Percentiles rank a stretch among this genome's conserved stretches.
These are phyloP conservation scores for Zygotorulaspora florentina DNA, from an alignment of 805 yeast species.

Conservation along the genomic window DNA sequence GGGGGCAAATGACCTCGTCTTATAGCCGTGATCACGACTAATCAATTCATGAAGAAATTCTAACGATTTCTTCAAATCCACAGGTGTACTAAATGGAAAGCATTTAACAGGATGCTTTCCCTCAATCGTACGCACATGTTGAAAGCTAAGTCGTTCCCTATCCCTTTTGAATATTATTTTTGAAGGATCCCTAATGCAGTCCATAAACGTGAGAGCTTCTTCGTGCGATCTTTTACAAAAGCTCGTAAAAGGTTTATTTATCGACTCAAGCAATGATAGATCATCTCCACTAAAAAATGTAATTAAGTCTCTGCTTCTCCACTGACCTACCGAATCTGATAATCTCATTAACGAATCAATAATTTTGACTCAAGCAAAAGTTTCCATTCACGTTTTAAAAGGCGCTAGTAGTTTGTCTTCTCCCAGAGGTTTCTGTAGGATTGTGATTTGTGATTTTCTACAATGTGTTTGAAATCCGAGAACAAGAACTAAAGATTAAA, in stretches of 20 bases:
- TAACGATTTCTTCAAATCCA: not conserved
- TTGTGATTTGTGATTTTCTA: not conserved
- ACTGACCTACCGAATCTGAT: not conserved
- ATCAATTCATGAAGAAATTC: not conserved
- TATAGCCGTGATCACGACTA: not conserved
- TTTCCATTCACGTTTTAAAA: not conserved
- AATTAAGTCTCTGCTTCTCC: not conserved
- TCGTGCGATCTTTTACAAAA: not conserved
- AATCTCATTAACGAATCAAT: not conserved
- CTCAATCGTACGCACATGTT: slow-evolving; percentile 1
- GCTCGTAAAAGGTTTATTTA: slow-evolving; percentile 5
- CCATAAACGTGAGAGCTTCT: not conserved
- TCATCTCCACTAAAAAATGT: slow-evolving; percentile 11
- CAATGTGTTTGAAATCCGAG: too few species aligned
- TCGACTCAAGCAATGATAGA: slow-evolving; percentile 5
- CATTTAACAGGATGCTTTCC: slow-evolving; percentile 12
- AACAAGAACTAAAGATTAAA: not conserved
- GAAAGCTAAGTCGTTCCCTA: slow-evolving; percentile 3
- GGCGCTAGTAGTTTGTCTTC: not conserved
- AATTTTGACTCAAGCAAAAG: too few species aligned
- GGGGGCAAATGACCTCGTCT: slow-evolving; percentile 6
- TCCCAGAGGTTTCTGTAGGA: not conserved
- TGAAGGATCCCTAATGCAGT: not conserved
- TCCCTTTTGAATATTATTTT: not conserved
- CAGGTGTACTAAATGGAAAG: slow-evolving; percentile 2